A percentile compares a stretch with the other conserved stretches of the same genome.
Conservation (phyloP, 2,329 filamentous ascomycete species). For the Penicillium oxalicum region DNA sequence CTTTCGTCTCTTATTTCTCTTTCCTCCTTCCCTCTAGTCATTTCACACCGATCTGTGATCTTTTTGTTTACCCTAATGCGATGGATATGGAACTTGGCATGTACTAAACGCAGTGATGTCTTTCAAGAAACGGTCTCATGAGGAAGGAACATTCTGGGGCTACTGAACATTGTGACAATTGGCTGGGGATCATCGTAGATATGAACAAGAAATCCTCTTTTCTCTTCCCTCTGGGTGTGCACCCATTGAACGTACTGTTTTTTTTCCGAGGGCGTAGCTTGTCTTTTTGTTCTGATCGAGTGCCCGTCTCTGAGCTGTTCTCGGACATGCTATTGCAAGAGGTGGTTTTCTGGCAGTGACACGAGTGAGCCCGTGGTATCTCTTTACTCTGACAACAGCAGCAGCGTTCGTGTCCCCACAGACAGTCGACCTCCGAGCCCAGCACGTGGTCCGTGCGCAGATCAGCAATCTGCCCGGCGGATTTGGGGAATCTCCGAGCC, state of each 20-base stretch:
- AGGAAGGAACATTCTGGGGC: constrained; percentile 16
- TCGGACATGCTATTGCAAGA: no score
- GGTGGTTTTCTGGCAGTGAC: no score
- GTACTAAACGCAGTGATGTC: constrained; percentile 25
- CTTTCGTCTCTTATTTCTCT: background rate
- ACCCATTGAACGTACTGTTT: background rate
- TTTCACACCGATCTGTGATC: constrained; percentile 25
- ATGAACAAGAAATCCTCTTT: constrained; percentile 19
- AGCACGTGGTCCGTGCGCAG: no score
- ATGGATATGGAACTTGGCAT: constrained; percentile 20
- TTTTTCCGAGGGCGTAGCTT: background rate
- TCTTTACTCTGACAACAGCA: no score
- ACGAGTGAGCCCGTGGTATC: no score
- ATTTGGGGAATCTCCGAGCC: background rate
- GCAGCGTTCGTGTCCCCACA: no score
- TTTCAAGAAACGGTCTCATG: constrained; percentile 22
- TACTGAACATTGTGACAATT: constrained; percentile 22
- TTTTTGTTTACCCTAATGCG: constrained; percentile 20
- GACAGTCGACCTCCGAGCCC: background rate
- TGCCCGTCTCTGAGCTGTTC: no score
- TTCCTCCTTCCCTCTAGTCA: constrained; percentile 10
- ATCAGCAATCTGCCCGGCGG: background rate
- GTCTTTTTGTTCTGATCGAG: no score
- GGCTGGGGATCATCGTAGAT: constrained; percentile 24
- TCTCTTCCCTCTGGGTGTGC: background rate